Base-by-base conservation (phyloP, 768 basidiomycete genomes). In the Phlebiopsis flavidoalba region DNA sequence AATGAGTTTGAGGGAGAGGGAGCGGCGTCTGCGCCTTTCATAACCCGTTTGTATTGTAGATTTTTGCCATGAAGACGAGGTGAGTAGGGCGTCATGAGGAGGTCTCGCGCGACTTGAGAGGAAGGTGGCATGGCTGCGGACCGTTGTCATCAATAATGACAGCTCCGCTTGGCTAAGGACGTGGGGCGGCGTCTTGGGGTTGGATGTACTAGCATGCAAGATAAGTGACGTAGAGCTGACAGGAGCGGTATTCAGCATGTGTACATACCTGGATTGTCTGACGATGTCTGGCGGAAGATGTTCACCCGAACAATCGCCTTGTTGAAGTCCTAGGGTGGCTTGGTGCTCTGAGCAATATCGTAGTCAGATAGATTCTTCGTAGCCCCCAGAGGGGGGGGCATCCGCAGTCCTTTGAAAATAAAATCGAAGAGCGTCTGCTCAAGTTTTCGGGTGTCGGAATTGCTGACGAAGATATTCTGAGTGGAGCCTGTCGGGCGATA, bases 31-130 rank as follows among this genome's bases (percentile, higher is more conserved):
- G 97, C 98, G 26, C 97, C 97, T 80, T n/a, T 98, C 97, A 74
- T 99, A 99, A 45, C 97, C n/a, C 97, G 71, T 98, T 98, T 76
- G n/a, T n/a, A 99, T 95, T 0, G 97, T 99, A n/a, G 95, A 97
- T 1, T n/a, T n/a, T n/a, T n/a, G 97, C 93, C 81, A 98, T 88
- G 80, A 98, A 98, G 54, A 98, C 95, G 37, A 98, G 90, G 75
- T n/a, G n/a, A n/a, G n/a, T 98, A 98, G 0, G 89, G 89, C 0
- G 97, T 97, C 58, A 99, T 86, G 63, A 99, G 89, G 67, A n/a
- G n/a, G n/a, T n/a, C n/a, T 93, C 93, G 59, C 91, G 87, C n/a
- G 17, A 99, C 96, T n/a, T n/a, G 37, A 99, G 87, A 1, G 96
- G 95, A 6, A 31, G 26, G 10, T 4, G 48, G 17, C 98, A 84